Percentiles rank a stretch among this genome's conserved stretches.
These are phyloP conservation scores for Sclerotinia nivalis DNA, from an alignment of 2,329 filamentous ascomycete species.

Conservation along the genomic window DNA sequence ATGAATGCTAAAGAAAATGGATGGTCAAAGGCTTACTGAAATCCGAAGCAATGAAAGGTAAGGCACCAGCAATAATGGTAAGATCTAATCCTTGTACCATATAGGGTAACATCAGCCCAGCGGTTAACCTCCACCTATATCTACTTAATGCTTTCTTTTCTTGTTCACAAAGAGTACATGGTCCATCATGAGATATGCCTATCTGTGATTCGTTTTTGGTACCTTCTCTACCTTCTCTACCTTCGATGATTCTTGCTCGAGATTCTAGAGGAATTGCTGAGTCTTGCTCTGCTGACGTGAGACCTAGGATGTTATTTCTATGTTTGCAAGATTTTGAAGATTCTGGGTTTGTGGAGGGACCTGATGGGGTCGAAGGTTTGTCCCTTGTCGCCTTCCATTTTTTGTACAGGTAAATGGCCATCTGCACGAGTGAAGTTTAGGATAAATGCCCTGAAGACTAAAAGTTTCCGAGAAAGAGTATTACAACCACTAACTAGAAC, in stretches of 20 bases:
- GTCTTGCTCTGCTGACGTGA: conserved; percentile 3
- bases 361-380: neutral
- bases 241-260: neutral
- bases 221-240: neutral
- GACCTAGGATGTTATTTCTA: neutral
- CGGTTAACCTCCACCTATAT: conserved; percentile 60
- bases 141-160: conserved; percentile 43
- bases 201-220: neutral
- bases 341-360: neutral
- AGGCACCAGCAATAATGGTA: conserved; percentile 62
- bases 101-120: conserved; percentile 60
- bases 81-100: conserved; percentile 63
- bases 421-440: neutral
- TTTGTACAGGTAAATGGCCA: conserved; percentile 14
- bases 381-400: conserved; percentile 19
- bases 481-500: neutral
- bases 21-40: conserved; percentile 51
- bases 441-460: neutral
- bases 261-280: neutral
- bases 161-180: conserved; percentile 31
- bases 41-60: conserved; percentile 63
- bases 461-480: neutral
- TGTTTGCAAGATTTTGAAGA: conserved; percentile 12
- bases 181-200: neutral
- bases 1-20: neutral